A percentile compares a stretch with the other conserved stretches of the same genome.
These are phyloP conservation scores for Hypomontagnella submonticulosa DNA, from an alignment of 495 filamentous ascomycete genomes.

Conservation along the genomic window DNA sequence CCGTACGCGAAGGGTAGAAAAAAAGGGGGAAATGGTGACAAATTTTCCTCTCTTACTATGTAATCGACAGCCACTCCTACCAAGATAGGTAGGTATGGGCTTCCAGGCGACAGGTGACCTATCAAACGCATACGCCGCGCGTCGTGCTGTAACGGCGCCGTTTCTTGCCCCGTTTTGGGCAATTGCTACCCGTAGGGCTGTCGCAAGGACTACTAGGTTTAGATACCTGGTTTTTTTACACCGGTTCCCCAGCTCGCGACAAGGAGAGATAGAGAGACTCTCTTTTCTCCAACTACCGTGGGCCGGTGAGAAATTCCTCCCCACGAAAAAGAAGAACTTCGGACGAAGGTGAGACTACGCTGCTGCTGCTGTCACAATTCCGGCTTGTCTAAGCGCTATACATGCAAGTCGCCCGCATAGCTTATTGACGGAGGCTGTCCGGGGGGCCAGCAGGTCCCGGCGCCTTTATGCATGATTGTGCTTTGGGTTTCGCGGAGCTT, in stretches of 20 bases:
- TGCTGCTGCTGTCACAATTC: not conserved
- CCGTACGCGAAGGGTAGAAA: too few species aligned
- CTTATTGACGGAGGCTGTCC: constrained; percentile 5
- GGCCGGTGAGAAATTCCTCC: constrained; percentile 16
- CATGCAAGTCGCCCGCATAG: not conserved
- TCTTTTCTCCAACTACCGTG: constrained; percentile 24
- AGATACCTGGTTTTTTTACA: constrained; percentile 22
- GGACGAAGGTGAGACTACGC: constrained; percentile 13
- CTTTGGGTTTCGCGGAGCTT: not conserved
- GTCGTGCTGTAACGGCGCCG: constrained; percentile 32
- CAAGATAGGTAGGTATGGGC: constrained; percentile 38
- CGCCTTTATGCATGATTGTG: not conserved
- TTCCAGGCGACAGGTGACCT: constrained; percentile 34
- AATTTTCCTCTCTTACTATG: constrained; percentile 35
- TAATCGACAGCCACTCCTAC: constrained; percentile 39
- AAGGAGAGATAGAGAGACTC: constrained; percentile 14
- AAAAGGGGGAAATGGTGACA: constrained; percentile 6
- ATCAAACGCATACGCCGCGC: constrained; percentile 40
- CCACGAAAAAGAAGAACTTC: not conserved
- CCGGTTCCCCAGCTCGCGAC: too few species aligned
- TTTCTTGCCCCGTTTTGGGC: constrained; percentile 33
- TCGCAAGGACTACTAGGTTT: constrained; percentile 23
- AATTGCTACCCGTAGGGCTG: constrained; percentile 41
- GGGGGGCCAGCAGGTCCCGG: constrained; percentile 8
- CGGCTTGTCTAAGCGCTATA: constrained; percentile 23